These are phyloP conservation scores for Brettanomyces custersianus DNA, from an alignment of 805 yeast genomes.

Conservation along the genomic window DNA sequence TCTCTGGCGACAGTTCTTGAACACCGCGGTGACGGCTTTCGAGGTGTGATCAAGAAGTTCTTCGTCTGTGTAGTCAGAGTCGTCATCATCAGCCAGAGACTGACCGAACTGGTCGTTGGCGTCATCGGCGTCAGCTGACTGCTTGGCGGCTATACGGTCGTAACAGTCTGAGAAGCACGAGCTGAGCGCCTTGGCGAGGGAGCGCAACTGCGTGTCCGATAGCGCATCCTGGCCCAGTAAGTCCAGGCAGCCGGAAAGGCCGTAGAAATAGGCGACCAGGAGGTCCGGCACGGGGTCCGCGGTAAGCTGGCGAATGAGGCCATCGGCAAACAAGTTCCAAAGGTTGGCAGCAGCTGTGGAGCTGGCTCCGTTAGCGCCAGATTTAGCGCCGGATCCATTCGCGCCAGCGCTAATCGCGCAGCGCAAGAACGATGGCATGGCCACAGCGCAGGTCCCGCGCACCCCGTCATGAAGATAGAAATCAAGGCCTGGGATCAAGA, in stretches of 20 bases:
- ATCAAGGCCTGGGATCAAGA: constrained; percentile 81
- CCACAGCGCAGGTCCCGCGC: constrained; percentile 79
- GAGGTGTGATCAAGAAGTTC: constrained; percentile 82
- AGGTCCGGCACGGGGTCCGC: constrained; percentile 81
- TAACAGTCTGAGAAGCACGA: constrained; percentile 57
- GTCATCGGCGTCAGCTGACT: constrained; percentile 72
- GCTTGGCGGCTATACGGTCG: constrained; percentile 64
- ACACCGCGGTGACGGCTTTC: constrained; percentile 60
- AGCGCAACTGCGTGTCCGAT: constrained; percentile 42
- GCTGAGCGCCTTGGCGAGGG: constrained; percentile 51
- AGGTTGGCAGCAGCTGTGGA: constrained; percentile 54
- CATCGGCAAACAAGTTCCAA: constrained; percentile 64
- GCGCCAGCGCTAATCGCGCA: constrained; percentile 51
- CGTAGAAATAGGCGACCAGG: constrained; percentile 65
- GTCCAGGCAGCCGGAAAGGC: constrained; percentile 58
- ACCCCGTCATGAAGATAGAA: constrained; percentile 93
- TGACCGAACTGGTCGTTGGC: constrained; percentile 57
- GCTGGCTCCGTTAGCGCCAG: constrained; percentile 38
- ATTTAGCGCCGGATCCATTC: too few species aligned
- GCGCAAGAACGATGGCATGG: constrained; percentile 68
- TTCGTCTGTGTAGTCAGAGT: constrained; percentile 81
- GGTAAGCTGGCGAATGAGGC: constrained; percentile 57
- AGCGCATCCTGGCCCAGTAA: constrained; percentile 60
- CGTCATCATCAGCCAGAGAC: constrained; percentile 70
- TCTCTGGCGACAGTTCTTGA: constrained; percentile 48